Base-by-base conservation (phyloP, 345 rosid species). In the Eutrema japonicum region DNA sequence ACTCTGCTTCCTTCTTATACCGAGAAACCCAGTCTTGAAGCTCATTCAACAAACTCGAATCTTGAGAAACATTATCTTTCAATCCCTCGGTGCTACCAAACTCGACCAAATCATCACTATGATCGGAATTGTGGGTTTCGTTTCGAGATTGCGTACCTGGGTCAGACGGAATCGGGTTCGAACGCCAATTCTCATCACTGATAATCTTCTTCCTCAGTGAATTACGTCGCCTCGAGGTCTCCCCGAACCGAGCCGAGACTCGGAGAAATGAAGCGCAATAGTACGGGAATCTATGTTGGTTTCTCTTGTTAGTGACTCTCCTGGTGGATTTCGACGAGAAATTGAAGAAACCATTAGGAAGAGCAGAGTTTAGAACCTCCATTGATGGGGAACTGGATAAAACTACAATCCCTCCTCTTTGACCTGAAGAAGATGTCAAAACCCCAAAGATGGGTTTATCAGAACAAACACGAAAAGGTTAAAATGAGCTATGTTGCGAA, bases 11-110 rank as follows among this genome's bases (percentile, higher is more conserved):
- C 70, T 80, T 83, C 65, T 81, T 85, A 50, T 71, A 88, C 77
- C 82, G 85, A 67, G 78, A 78, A 71, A 81, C 79, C 98, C 96
- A 93, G 14, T 79, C 78, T 82, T 87, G 89, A 51, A 93, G 80
- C 78, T 83, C 85, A 58, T 59, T 81, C 69, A 82, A 47, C 73
- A 86, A 60, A 77, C 57, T 81, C 33, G 92, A 92, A 29, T 82
- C 86, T 47, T 79, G 78, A 45, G 78, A 36, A 37, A 41, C 68
- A 29, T 68, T 67, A 64, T 68, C 49, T 68, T 82, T 76, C 14
- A 75, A 74, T 33, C 77, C 82, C 37, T 70, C 58, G 11, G 38
- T 74, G 56, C 45, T 65, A 66, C 36, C 70, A 3, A 56, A 43
- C 64, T 79, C 81, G 26, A 46, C 71, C 7, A 61, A 66, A 14